Evolutionary conservation across 2,329 filamentous ascomycete genomes (phyloP).

Genomic region (Pestalotiopsis sp.): DNA sequence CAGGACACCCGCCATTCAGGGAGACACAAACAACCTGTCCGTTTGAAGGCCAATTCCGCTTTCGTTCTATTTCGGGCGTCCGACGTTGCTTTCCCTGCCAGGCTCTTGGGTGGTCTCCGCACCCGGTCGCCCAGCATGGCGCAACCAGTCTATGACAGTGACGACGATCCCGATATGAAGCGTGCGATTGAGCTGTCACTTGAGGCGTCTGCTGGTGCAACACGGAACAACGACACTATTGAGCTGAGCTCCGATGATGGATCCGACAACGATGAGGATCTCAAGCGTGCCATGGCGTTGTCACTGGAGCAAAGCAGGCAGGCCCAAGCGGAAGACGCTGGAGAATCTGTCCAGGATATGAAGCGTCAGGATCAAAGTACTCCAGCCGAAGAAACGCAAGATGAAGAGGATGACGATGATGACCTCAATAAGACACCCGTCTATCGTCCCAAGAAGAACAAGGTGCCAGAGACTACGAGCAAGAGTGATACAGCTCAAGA

Average conservation of each 20-base stretch:
- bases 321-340: background rate
- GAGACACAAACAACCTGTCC: background rate
- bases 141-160: constrained; percentile 28
- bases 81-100: background rate
- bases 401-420: constrained; percentile 20
- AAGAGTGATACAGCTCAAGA: background rate
- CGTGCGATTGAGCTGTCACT: constrained; percentile 64
- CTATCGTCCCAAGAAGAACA: constrained; percentile 2
- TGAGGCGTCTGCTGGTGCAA: constrained; percentile 10
- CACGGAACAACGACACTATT: constrained; percentile 23
- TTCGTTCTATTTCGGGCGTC: background rate
- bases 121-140: background rate
- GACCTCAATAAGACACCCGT: constrained; percentile 20
- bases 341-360: constrained; percentile 25
- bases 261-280: background rate
- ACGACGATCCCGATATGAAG: constrained; percentile 63
- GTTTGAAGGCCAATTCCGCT: background rate
- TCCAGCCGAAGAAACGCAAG: constrained; percentile 23
- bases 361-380: constrained; percentile 23
- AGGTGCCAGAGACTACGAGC: constrained; percentile 1
- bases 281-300: constrained; percentile 2
- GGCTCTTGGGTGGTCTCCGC: background rate
- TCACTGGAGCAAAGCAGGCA: background rate
- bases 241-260: constrained; percentile 37
- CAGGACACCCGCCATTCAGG: background rate